Base-by-base conservation (phyloP, 331 rosid genomes). In the Pyrus hybrid region DNA sequence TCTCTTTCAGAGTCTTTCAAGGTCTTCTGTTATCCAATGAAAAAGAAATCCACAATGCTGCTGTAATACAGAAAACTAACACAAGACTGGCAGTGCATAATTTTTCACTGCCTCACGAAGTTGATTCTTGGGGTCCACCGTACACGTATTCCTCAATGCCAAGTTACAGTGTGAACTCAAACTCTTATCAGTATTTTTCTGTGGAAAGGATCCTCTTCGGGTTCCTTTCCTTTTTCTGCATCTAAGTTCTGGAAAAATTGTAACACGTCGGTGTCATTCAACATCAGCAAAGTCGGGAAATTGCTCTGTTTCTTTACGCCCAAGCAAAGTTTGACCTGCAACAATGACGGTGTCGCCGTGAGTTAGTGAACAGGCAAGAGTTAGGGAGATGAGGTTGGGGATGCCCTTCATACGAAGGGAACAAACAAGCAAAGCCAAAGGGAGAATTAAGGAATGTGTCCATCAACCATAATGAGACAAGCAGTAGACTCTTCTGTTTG, bases 401-500 rank as follows among this genome's bases (percentile, higher is more conserved):
- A 71, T 30, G 66, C 23, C 23, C 4, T 21, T 8, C 13, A 7
- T 13, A 13, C 1, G 12, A 17, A 56, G 13, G 33, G 2, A 35
- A 37, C 56, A 68, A 68, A 53, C 13, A 21, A 61, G 21, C 28
- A 68, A 58, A 29, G 23, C 75, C 43, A 60, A 25, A 25, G 13
- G 32, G 18, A 13, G 62, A 43, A 9, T 7, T 41, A 10, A 10
- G 5, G 47, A 41, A 41, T 41, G 49, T 12, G 33, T 22, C 2
- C 21, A 20, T 12, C 8, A 49, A 54, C 63, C 77, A 56, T 63
- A 79, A 79, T 25, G 54, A 66, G 74, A 79, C 82, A 65, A 20
- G 41, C 35, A 79, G 5, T 6, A 72, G 18, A 13, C 58, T 69
- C 6, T 5, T 61, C 35, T 23, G 21, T 37, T 58, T 5, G 3